Conservation (phyloP, 208 protist species). For the Trypanosoma scelopori region DNA sequence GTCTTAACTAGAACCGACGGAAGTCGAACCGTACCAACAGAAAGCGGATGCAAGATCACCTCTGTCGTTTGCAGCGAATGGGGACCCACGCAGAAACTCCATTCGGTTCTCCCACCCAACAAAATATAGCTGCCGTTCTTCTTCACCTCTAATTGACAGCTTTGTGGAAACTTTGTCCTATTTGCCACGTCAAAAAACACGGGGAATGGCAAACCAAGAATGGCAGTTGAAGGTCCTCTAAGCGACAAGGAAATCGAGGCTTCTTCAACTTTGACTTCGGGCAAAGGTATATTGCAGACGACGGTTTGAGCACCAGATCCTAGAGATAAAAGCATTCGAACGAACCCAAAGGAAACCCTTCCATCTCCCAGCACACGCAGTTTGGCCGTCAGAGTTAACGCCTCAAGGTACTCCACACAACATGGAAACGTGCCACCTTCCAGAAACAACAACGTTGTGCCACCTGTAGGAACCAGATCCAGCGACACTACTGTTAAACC, state of each 20-base stretch:
- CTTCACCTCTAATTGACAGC: constrained; percentile 44
- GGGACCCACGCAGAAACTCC: constrained; percentile 34
- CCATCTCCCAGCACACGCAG: constrained; percentile 32
- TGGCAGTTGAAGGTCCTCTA: constrained; percentile 37
- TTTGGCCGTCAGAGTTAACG: constrained; percentile 42
- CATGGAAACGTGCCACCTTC: constrained; percentile 35
- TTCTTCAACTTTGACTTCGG: constrained; percentile 42
- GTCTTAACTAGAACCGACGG: constrained; percentile 23
- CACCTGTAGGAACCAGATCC: constrained; percentile 41
- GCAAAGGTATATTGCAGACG: constrained; percentile 55
- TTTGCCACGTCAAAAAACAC: constrained; percentile 45
- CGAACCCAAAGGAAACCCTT: constrained; percentile 42
- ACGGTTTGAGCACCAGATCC: constrained; percentile 26
- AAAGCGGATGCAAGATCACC: constrained; percentile 36
- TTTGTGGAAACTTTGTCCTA: constrained; percentile 27
- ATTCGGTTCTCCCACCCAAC: constrained; percentile 33
- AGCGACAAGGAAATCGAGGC: constrained; percentile 30
- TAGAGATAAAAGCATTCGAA: constrained; percentile 50
- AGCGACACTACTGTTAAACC: constrained; percentile 45
- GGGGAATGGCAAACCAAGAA: constrained; percentile 30
- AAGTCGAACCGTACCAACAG: constrained; percentile 15
- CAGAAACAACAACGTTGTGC: constrained; percentile 35
- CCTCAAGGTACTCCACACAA: constrained; percentile 57
- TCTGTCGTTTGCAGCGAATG: constrained; percentile 27
- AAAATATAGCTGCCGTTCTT: constrained; percentile 30